Evolutionary conservation across 495 filamentous ascomycete species (phyloP).

Genomic region (Xeromyces bisporus): DNA sequence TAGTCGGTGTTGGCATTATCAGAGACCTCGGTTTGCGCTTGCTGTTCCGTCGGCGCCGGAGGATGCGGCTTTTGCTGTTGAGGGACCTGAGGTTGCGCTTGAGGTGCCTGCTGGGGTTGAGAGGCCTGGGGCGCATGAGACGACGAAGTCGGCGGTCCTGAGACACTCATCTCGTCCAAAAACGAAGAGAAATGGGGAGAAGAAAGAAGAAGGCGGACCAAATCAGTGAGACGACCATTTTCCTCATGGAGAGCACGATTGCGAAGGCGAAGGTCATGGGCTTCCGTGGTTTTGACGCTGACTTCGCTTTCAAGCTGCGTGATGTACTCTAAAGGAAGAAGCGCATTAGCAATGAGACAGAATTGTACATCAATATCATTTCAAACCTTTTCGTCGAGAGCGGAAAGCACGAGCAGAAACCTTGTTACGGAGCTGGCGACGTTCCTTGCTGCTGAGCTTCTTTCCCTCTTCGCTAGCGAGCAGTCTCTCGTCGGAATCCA

Average conservation of each 20-base stretch:
- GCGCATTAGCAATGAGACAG: no score
- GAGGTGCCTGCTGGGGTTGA: slow-evolving; percentile 3
- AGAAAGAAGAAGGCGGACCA: slow-evolving; percentile 69
- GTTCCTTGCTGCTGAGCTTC: slow-evolving; percentile 87
- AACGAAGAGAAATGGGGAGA: slow-evolving; percentile 74
- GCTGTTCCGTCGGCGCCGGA: slow-evolving; percentile 4
- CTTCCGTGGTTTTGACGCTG: slow-evolving; percentile 51
- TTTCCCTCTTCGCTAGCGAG: slow-evolving; percentile 93
- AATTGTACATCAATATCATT: slow-evolving; percentile 34
- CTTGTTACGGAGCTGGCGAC: slow-evolving; percentile 90
- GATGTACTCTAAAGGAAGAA: slow-evolving; percentile 79
- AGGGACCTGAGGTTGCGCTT: neutral
- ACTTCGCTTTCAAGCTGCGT: slow-evolving; percentile 77
- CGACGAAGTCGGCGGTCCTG: slow-evolving; percentile 21
- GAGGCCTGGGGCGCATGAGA: slow-evolving; percentile 14
- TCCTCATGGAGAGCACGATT: slow-evolving; percentile 63
- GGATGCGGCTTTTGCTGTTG: slow-evolving; percentile 14
- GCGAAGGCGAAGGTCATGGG: slow-evolving; percentile 49
- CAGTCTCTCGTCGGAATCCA: slow-evolving; percentile 93
- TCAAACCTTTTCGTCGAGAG: slow-evolving; percentile 83
- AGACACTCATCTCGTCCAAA: slow-evolving; percentile 51
- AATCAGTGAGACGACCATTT: slow-evolving; percentile 57
- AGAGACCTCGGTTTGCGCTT: slow-evolving; percentile 12
- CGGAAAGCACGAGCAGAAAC: slow-evolving; percentile 95
- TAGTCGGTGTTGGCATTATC: slow-evolving; percentile 51